Conservation (phyloP, 2,329 filamentous ascomycete species). For the Cladorrhinum sp. region DNA sequence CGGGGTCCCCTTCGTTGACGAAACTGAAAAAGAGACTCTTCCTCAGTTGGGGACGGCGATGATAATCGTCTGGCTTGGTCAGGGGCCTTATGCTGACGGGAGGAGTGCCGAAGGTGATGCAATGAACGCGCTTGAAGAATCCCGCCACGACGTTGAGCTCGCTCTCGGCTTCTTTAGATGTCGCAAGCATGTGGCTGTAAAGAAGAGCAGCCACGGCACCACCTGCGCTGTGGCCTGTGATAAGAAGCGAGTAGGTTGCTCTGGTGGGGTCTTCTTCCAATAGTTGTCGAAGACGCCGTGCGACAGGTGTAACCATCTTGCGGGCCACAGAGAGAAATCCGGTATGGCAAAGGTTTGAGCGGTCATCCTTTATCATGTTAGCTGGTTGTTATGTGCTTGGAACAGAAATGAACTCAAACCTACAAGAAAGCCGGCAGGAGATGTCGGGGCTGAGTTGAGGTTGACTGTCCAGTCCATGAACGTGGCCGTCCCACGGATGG, state of each 20-base stretch:
- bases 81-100: conserved; percentile 72
- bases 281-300: conserved; percentile 64
- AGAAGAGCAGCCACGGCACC: conserved; percentile 78
- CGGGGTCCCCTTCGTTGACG: conserved; percentile 83
- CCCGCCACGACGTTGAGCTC: conserved; percentile 68
- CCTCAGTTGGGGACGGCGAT: conserved; percentile 37
- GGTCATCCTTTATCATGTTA: conserved; percentile 56
- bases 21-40: conserved; percentile 78
- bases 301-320: conserved; percentile 72
- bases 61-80: conserved; percentile 48
- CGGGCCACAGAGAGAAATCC: conserved; percentile 75
- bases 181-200: conserved; percentile 76
- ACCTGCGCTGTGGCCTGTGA: conserved; percentile 84
- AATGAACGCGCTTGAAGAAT: conserved; percentile 77
- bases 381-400: background rate
- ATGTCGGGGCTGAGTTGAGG: conserved; percentile 64
- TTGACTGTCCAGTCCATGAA: conserved; percentile 89
- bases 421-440: conserved; percentile 65
- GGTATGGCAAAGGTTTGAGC: conserved; percentile 72
- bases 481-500: conserved; percentile 75
- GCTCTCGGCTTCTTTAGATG: conserved; percentile 51
- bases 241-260: conserved; percentile 66
- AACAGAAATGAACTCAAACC: conserved; percentile 18
- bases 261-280: conserved; percentile 69
- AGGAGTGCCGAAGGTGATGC: conserved; percentile 80